Evolutionary conservation across 352 stramenopile species (phyloP).

Genomic region (Pythium brachiatum): DNA sequence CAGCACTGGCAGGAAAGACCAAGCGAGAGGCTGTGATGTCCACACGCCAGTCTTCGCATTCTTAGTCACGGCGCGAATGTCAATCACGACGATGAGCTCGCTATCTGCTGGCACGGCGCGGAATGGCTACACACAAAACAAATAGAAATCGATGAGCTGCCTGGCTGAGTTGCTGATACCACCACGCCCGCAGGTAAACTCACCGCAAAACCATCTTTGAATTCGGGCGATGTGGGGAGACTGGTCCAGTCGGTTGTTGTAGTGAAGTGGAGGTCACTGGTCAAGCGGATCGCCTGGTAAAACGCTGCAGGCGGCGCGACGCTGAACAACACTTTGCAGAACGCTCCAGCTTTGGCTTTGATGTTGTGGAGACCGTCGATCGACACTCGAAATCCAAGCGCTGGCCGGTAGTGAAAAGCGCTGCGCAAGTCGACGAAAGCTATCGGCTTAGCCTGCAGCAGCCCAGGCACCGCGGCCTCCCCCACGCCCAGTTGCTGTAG

Average conservation of each 20-base stretch:
- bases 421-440: conserved; percentile 42
- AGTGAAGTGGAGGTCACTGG: conserved; percentile 54
- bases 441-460: conserved; percentile 40
- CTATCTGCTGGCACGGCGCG: conserved; percentile 31
- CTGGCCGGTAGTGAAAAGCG: conserved; percentile 47
- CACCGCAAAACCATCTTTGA: conserved; percentile 59
- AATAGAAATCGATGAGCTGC: background rate
- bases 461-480: background rate
- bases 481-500: conserved; percentile 4
- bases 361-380: conserved; percentile 69
- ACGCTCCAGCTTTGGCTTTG: conserved; percentile 38
- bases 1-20: conserved; percentile 64
- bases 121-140: conserved; percentile 36
- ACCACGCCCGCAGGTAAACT: background rate
- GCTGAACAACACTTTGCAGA: conserved; percentile 63
- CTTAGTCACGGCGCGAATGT: conserved; percentile 46
- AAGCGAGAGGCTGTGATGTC: conserved; percentile 48
- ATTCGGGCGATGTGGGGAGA: conserved; percentile 48
- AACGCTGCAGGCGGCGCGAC: conserved; percentile 54
- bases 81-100: conserved; percentile 46
- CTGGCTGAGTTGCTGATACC: no score
- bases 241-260: conserved; percentile 62
- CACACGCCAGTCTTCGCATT: conserved; percentile 46
- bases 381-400: conserved; percentile 64
- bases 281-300: conserved; percentile 57